Evolutionary conservation across 768 basidiomycete genomes (phyloP), one percentile per base, ranked within the genome.

Genomic region (Phanerodontia chrysosporium): DNA sequence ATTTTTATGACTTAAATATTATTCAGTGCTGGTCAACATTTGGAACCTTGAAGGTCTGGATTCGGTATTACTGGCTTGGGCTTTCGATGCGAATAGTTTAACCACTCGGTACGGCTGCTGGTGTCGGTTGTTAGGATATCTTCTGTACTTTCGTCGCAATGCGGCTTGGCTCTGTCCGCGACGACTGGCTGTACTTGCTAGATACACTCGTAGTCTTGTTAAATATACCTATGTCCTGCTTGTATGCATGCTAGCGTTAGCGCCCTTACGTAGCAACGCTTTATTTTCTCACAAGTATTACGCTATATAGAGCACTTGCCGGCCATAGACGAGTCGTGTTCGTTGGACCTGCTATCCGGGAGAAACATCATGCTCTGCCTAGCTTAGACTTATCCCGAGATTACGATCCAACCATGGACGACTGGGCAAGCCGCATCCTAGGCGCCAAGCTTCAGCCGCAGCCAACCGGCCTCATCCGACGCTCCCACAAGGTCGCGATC

Each of bases 1-100:
- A 14, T 55, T 48, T 35, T 60, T 55, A 55, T 60, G 51, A 35
- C 27, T 60, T 55, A 42, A 4, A 55, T 60, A 55, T 39, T 58
- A 27, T 39, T 60, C 45, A 42, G 16, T 53, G 52, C 58, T 55
- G 58, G 58, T 60, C 53, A 36, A 53, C 22, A 51, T 32, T 27
- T 27, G 58, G 58, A 44, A 53, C 54, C 58, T 44, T 55, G 58
- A 60, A 25, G 46, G 52, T 51, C 32, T 55, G 25, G 53, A 53
- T 30, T 42, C 29, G 53, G 8, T 55, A 45, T 60, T 53, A 49
- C n/a, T 32, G 35, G 36, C 35, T 60, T 49, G 52, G 53, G 46
- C 28, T 29, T 57, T 29, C 25, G 35, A 21, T 60, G 54, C 32
- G 45, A 46, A 42, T 49, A 21, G 44, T 36, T 42, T 24, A 21